Base-by-base conservation (phyloP, 1,284 basidiomycete genomes). In the Porphyrellus sp. region DNA sequence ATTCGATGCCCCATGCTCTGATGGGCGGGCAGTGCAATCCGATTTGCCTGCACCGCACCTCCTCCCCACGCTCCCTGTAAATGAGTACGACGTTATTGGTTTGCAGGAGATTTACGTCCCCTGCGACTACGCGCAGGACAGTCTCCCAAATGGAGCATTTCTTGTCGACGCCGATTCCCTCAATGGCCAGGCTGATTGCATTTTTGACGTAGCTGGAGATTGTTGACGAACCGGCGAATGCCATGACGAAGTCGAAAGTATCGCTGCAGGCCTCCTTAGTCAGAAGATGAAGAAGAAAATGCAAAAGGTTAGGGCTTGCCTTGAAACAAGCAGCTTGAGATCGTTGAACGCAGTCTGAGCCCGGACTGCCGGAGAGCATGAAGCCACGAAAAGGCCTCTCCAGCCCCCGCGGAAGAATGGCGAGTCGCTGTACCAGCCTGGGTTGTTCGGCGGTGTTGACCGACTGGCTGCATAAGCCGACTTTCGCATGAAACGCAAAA, bases 1-100 rank as follows among this genome's bases (percentile, higher is more conserved):
- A 54, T 12, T 54, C 53, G 8, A 43, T 5, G 1, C 51, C 51
- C 51, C 53, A 54, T 5, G 24, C 25, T 15, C 51, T 24, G 8
- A 35, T 8, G 1, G 43, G 49, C 0, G 49, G 49, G 6, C 4
- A 28, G 16, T 53, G 52, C 9, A 46, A n/a, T 1, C 34, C 31
- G 18, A 53, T 51, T 5, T 41, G 37, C 5, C 52, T 18, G 12
- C 35, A 52, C 20, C 21, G 2, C 4, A 53, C 43, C 4, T 2
- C 11, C 4, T 8, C 24, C 1, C 24, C 20, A 3, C 42, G 8
- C n/a, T 51, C 48, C n/a, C 30, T 21, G 28, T 34, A 51, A 11
- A 53, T 51, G 2, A 46, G 2, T 5, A 53, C 24, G 7, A 40
- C 37, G 4, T 1, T 20, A 21, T 44, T 53, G 5, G 30, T 16